phyloP scores from a whole-genome alignment of 1,139 yeast species.

The Yarrowia galli region DNA sequence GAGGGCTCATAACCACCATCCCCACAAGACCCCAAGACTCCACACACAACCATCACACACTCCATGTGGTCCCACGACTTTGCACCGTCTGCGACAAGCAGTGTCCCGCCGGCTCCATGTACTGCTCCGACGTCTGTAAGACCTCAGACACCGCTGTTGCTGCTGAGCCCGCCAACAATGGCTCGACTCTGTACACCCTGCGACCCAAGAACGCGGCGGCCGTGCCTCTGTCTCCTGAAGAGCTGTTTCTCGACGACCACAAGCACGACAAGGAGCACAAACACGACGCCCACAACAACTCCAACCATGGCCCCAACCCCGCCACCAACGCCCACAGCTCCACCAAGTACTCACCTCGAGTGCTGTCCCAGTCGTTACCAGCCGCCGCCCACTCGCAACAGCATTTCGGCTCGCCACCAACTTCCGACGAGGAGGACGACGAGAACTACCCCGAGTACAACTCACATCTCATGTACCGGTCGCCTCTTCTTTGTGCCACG shows the following conservation, averaged over 20 bases:
- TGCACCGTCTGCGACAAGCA: slow-evolving; percentile 57
- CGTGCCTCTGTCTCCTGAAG: slow-evolving; percentile 35
- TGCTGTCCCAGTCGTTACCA: slow-evolving; percentile 26
- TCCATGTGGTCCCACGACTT: slow-evolving; percentile 54
- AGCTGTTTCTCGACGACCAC: slow-evolving; percentile 29
- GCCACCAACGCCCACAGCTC: neutral
- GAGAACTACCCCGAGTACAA: slow-evolving; percentile 35
- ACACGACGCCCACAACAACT: neutral
- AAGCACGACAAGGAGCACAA: neutral
- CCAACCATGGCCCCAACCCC: too few species aligned
- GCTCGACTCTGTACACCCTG: slow-evolving; percentile 24
- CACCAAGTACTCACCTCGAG: slow-evolving; percentile 11
- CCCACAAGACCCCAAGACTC: neutral
- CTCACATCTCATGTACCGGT: slow-evolving; percentile 38
- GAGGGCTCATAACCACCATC: too few species aligned
- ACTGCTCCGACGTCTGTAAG: slow-evolving; percentile 53
- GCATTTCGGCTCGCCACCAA: slow-evolving; percentile 33
- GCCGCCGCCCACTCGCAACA: slow-evolving; percentile 20
- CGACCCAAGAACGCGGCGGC: slow-evolving; percentile 12
- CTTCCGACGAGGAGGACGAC: slow-evolving; percentile 29
- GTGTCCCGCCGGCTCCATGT: slow-evolving; percentile 52
- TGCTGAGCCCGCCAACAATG: neutral
- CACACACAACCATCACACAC: slow-evolving; percentile 42
- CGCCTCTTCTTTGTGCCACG: slow-evolving; percentile 24
- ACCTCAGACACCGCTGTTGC: slow-evolving; percentile 14